phyloP scores from a whole-genome alignment of 1,284 basidiomycete species.

The Puccinia coronata region DNA sequence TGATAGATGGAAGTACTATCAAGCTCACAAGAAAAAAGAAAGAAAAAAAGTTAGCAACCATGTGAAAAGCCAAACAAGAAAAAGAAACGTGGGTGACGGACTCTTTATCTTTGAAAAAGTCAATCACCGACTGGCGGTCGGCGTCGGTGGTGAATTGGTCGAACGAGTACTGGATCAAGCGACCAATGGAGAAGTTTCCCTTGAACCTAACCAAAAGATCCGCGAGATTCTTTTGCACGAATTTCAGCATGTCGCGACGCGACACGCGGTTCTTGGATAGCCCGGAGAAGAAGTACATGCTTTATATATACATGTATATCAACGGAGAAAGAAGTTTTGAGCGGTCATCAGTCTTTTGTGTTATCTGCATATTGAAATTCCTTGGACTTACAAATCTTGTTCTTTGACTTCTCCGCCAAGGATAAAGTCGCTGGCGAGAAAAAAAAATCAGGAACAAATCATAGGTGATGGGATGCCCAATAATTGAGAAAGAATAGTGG shows the following conservation, averaged over 20 bases:
- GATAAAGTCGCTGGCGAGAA: constrained; percentile 50
- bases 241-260: constrained; percentile 58
- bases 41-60: neutral
- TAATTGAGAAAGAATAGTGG: neutral
- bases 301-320: neutral
- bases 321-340: neutral
- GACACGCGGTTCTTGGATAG: constrained; percentile 57
- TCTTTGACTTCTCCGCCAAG: constrained; percentile 58
- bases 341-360: neutral
- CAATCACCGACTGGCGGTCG: constrained; percentile 69
- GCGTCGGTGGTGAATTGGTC: constrained; percentile 67
- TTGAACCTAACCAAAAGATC: constrained; percentile 67
- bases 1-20: constrained; percentile 60
- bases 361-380: neutral
- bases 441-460: neutral
- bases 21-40: neutral
- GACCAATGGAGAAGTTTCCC: constrained; percentile 57
- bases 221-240: constrained; percentile 57
- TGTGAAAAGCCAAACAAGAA: neutral
- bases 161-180: constrained; percentile 64
- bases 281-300: constrained; percentile 56
- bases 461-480: neutral
- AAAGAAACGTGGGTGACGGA: constrained; percentile 51
- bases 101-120: constrained; percentile 64
- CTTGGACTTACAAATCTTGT: constrained; percentile 56